Evolutionary conservation across 768 basidiomycete species (phyloP), one percentile per base, ranked within the genome.

Genomic region (Pleurotus pulmonarius): DNA sequence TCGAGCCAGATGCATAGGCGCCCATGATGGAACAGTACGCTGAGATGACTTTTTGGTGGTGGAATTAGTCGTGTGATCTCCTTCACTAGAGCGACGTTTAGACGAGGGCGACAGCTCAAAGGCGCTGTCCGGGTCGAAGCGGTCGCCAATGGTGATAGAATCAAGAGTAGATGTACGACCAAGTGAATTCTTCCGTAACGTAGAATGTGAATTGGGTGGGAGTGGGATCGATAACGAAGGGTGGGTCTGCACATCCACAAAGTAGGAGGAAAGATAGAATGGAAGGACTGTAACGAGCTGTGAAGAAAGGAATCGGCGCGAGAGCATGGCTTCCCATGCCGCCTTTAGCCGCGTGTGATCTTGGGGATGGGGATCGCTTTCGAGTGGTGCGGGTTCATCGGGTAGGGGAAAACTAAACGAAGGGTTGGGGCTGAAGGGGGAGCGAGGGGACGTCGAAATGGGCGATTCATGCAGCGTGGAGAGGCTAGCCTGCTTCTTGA

Each of bases 301-400:
- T 6, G 79, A 66, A 0, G 81, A 70, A 34, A 90, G 70, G 63
- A 87, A 87, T 15, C 82, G 74, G 20, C 68, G 73, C 44, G 77
- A 66, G 25, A 90, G 76, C 86, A 90, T 87, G 40, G 78, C 76
- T 53, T 84, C 81, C 86, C 88, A 90, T 4, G 86, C 82, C 3
- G 73, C 70, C 65, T 81, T 79, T 41, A 90, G 75, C 54, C 76
- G 75, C 12, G 78, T 71, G 62, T 90, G 88, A 62, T 90, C 85
- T 59, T 82, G 80, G 15, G 82, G 82, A 63, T 86, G 64, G 22
- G 64, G 61, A 45, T 46, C 58, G 34, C 57, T 46, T 57, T 53
- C 38, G 46, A 60, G 52, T 52, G 61, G 48, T 46, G 44, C 54
- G 48, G 15, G 54, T 55, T 58, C 55, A 56, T 60, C 45, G 51